phyloP scores from a whole-genome alignment of 805 yeast genomes.

The Metschnikowia baotianmanensis region DNA sequence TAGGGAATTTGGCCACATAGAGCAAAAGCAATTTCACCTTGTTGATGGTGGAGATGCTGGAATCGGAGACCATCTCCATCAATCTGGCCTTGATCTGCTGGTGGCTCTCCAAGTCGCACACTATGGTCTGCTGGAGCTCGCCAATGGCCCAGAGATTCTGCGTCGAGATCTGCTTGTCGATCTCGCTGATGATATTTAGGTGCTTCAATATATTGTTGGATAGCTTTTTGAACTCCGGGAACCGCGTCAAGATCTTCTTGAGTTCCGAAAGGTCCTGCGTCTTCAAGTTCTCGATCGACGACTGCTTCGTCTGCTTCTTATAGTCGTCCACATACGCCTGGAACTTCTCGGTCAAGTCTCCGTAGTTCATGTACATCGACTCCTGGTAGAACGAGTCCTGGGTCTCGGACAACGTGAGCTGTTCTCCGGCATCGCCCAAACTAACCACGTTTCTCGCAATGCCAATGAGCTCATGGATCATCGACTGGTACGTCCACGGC shows the following conservation, averaged over 20 bases:
- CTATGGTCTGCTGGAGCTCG: constrained; percentile 84
- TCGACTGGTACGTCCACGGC: constrained; percentile 98
- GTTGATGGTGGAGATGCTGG: constrained; percentile 46
- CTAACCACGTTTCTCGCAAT: constrained; percentile 79
- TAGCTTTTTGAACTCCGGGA: constrained; percentile 88
- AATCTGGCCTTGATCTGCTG: constrained; percentile 49
- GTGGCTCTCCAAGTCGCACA: constrained; percentile 48
- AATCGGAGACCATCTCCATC: constrained; percentile 47
- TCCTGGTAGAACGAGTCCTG: constrained; percentile 75
- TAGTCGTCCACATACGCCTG: constrained; percentile 81
- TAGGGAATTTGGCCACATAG: constrained; percentile 71
- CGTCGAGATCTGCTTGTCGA: constrained; percentile 67
- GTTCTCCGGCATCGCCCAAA: constrained; percentile 50
- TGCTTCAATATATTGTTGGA: constrained; percentile 90
- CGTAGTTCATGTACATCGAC: constrained; percentile 87
- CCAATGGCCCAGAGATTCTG: constrained; percentile 78
- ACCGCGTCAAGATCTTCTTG: constrained; percentile 86
- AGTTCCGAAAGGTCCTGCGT: constrained; percentile 74
- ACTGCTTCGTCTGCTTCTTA: constrained; percentile 73
- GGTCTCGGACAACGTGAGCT: constrained; percentile 52
- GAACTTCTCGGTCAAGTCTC: constrained; percentile 87
- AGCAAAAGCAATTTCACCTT: constrained; percentile 73
- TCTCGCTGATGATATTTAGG: constrained; percentile 83
- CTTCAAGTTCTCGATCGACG: constrained; percentile 55
- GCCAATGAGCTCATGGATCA: constrained; percentile 92